phyloP scores from a whole-genome alignment of 768 basidiomycete genomes.

The Pisolithus microcarpus region DNA sequence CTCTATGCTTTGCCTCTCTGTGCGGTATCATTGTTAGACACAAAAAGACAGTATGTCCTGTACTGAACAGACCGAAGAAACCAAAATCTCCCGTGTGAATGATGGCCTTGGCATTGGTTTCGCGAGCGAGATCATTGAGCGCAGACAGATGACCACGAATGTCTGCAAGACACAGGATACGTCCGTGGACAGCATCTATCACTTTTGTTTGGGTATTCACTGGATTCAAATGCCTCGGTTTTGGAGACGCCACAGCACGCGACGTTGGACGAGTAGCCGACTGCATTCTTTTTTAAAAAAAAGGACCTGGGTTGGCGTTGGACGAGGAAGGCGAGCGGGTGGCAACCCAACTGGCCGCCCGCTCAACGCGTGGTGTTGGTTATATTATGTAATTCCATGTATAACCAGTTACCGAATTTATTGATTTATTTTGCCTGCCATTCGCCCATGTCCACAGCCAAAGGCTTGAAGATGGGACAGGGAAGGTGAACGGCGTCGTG shows the following conservation, averaged over 20 bases:
- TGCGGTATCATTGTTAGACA: slow-evolving; percentile 13
- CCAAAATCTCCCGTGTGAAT: slow-evolving; percentile 99
- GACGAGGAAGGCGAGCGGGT: neutral
- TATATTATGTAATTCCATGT: slow-evolving; percentile 22
- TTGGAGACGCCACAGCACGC: slow-evolving; percentile 50
- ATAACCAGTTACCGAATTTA: no score
- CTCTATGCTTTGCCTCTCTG: slow-evolving; percentile 74
- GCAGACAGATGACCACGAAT: slow-evolving; percentile 81
- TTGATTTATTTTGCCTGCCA: neutral
- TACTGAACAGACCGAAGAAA: slow-evolving; percentile 67
- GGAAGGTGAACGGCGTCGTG: neutral
- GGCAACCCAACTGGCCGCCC: neutral
- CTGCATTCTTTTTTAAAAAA: slow-evolving; percentile 39
- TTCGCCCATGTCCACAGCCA: neutral
- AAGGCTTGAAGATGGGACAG: neutral
- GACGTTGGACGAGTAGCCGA: slow-evolving; percentile 51
- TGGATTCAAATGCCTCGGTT: slow-evolving; percentile 35
- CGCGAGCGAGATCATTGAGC: slow-evolving; percentile 85
- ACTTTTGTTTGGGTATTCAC: slow-evolving; percentile 76
- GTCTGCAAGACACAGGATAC: slow-evolving; percentile 94
- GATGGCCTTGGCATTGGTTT: slow-evolving; percentile 84
- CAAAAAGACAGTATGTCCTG: neutral
- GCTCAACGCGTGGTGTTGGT: neutral
- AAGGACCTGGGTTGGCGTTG: neutral
- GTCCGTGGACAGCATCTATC: slow-evolving; percentile 71